These are phyloP conservation scores for Saccharomyces pastorianus DNA, from an alignment of 1,139 yeast genomes.

Conservation along the genomic window DNA sequence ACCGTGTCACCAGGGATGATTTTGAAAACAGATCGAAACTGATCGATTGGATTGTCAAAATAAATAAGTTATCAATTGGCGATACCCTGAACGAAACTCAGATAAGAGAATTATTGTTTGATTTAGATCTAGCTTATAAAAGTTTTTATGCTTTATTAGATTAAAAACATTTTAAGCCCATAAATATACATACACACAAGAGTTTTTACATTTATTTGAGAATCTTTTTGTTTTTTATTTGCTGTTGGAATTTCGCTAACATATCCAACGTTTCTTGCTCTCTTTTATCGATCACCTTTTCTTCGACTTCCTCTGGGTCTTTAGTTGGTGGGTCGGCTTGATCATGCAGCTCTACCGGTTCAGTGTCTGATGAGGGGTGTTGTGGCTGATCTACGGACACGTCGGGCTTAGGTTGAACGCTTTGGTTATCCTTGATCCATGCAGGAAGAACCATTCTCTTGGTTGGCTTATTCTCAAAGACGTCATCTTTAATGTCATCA, in stretches of 20 bases:
- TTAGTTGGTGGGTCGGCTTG: not conserved
- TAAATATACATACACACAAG: not conserved
- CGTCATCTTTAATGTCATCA: constrained; percentile 9
- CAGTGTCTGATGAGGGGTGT: not conserved
- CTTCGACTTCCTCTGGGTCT: constrained; percentile 7
- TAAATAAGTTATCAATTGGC: constrained; percentile 62
- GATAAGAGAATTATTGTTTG: constrained; percentile 59
- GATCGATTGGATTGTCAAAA: constrained; percentile 78
- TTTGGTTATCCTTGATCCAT: constrained; percentile 3
- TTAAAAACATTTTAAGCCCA: constrained; percentile 13
- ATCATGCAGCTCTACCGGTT: not conserved
- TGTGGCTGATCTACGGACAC: not conserved
- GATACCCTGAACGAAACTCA: constrained; percentile 58
- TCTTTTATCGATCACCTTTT: constrained; percentile 10
- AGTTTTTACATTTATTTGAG: constrained; percentile 5
- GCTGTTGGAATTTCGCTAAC: constrained; percentile 18
- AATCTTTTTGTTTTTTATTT: constrained; percentile 11
- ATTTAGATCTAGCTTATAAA: constrained; percentile 75
- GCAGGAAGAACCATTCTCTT: constrained; percentile 28
- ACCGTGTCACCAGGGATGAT: constrained; percentile 46
- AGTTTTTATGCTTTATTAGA: constrained; percentile 67
- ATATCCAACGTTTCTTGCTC: constrained; percentile 23
- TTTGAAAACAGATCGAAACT: constrained; percentile 68
- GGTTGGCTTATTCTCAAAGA: constrained; percentile 31
- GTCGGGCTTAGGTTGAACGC: not conserved